phyloP scores from a whole-genome alignment of 2,329 filamentous ascomycete genomes.

The Aspergillus versicolor region DNA sequence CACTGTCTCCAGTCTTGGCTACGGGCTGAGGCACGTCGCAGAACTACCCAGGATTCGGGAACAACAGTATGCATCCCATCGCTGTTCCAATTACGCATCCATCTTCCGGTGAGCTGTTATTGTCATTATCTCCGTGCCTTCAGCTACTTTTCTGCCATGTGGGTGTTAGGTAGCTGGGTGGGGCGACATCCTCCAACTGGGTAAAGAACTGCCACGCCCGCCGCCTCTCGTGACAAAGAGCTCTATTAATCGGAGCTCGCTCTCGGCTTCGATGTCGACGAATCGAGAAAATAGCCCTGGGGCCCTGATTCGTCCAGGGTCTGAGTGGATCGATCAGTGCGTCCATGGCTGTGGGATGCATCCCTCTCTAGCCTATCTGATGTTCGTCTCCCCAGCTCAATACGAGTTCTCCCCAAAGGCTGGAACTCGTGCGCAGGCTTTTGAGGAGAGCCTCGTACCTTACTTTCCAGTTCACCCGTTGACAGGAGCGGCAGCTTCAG shows the following conservation, averaged over 20 bases:
- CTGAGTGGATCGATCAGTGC: conserved; percentile 16
- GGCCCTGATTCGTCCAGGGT: conserved; percentile 13
- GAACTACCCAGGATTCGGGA: background rate
- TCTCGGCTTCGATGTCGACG: conserved; percentile 4
- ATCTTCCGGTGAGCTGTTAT: background rate
- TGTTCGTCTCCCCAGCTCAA: background rate
- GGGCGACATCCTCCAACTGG: conserved; percentile 12
- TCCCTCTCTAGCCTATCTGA: background rate
- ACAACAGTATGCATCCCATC: background rate
- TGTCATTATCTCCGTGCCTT: background rate
- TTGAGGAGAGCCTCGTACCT: background rate
- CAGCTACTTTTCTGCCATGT: conserved; percentile 17
- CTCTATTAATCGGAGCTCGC: conserved; percentile 9
- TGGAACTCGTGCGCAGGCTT: background rate
- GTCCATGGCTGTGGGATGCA: conserved; percentile 15
- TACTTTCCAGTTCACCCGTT: background rate
- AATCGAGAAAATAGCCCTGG: conserved; percentile 6
- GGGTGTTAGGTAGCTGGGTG: conserved; percentile 17
- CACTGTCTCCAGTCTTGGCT: background rate
- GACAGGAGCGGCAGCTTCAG: background rate
- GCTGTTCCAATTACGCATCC: background rate
- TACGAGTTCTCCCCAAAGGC: conserved; percentile 1
- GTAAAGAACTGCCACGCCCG: background rate
- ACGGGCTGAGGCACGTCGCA: background rate
- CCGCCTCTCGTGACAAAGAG: conserved; percentile 1